Base-by-base conservation (phyloP, 805 yeast genomes). In the Candida krabiensis region DNA sequence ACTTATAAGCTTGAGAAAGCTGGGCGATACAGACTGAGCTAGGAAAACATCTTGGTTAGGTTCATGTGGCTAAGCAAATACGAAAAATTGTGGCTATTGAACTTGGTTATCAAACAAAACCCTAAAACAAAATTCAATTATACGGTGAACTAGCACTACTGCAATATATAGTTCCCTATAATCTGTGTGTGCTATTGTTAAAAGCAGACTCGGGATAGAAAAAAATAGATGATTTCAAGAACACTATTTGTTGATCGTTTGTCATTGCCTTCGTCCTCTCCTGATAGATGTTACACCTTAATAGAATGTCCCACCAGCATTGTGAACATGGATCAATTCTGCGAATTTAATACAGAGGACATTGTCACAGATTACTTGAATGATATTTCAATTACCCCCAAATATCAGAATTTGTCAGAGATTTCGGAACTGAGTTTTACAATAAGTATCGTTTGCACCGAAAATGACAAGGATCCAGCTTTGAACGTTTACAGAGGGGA, bases 401-500 rank as follows among this genome's bases (percentile, higher is more conserved):
- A 4, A 19, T 11, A 21, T 8, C 7, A 21, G 24, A 21, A 18
- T 5, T 4, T 25, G 3, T 15, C 12, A 5, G 16, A 9, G 12
- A 9, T 25, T 9, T 19, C 33, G 14, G 19, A 16, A 9, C 24
- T 41, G 25, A 9, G 29, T 7, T 37, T 45, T 13, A 21, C 37
- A 7, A 23, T 41, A n/a, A 41, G 43, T 9, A 38, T 45, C 31
- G 49, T 39, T 19, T 38, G 44, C 30, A 27, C 33, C 24, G 46
- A 34, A 16, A 21, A 21, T 8, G 43, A 41, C 6, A 19, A 33
- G n/a, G 19, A 14, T 9, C n/a, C n/a, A n/a, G n/a, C n/a, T n/a
- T 5, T 33, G 19, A 14, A 21, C 14, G 21, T 33, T 6, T 33
- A 21, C 14, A 16, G 23, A 14, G 36, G 36, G 9, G 29, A 23